Evolutionary conservation across 768 basidiomycete species (phyloP).

Genomic region (Arthromyces matolae): DNA sequence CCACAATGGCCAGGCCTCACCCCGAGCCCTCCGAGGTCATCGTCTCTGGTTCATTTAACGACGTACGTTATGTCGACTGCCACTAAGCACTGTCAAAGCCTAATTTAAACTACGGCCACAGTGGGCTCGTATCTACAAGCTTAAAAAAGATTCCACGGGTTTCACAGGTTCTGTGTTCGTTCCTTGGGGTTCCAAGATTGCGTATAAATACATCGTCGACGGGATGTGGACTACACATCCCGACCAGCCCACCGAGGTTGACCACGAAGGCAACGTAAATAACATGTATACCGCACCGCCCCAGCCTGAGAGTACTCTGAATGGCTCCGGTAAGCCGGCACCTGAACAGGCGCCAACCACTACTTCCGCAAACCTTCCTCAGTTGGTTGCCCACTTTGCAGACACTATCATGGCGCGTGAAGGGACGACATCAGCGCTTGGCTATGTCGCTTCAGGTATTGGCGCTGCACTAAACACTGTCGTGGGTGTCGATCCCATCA

Average conservation of each 20-base stretch:
- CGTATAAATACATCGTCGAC: constrained; percentile 82
- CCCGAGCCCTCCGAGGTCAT: constrained; percentile 53
- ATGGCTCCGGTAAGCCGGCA: constrained; percentile 15
- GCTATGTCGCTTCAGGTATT: constrained; percentile 37
- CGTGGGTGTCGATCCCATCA: constrained; percentile 33
- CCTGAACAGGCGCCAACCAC: constrained; percentile 6
- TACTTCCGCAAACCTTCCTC: constrained; percentile 21
- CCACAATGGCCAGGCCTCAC: constrained; percentile 48
- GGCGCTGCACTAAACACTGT: constrained; percentile 33
- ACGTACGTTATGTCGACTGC: constrained; percentile 56
- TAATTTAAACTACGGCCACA: no score
- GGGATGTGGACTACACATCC: constrained; percentile 56
- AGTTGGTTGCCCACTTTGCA: constrained; percentile 33
- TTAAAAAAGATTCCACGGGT: constrained; percentile 48
- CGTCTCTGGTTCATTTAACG: constrained; percentile 76
- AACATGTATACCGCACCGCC: constrained; percentile 57
- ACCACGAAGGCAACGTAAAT: constrained; percentile 64
- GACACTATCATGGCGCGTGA: constrained; percentile 35
- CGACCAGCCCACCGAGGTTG: constrained; percentile 56
- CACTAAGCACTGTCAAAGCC: no score
- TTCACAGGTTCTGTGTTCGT: constrained; percentile 54
- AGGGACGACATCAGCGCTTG: constrained; percentile 34
- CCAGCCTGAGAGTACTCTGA: background rate
- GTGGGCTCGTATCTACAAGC: constrained; percentile 60
- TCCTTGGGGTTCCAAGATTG: constrained; percentile 59